Evolutionary conservation across 1,284 basidiomycete genomes (phyloP).

Genomic region (Neotropicomus parvogracilis): DNA sequence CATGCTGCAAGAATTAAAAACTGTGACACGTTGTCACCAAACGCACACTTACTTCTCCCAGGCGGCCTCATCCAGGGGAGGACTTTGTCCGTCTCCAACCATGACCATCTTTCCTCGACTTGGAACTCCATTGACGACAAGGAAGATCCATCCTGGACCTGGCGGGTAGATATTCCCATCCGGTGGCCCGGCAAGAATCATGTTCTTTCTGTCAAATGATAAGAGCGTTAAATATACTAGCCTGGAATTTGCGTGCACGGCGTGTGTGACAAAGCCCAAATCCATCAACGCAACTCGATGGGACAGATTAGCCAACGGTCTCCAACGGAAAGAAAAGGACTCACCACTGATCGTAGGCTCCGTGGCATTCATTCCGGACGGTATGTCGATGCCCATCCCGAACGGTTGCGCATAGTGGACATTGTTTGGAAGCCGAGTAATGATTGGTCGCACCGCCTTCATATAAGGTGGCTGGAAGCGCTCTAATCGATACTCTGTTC

Average conservation of each 20-base stretch:
- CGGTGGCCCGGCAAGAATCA: slow-evolving; percentile 58
- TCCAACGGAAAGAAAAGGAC: neutral
- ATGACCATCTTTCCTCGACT: slow-evolving; percentile 64
- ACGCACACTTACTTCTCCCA: slow-evolving; percentile 48
- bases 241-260: slow-evolving; percentile 76
- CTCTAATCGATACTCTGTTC: slow-evolving; percentile 79
- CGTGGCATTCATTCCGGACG: slow-evolving; percentile 20
- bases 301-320: slow-evolving; percentile 8
- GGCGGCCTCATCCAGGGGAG: slow-evolving; percentile 53
- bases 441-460: slow-evolving; percentile 50
- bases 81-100: slow-evolving; percentile 63
- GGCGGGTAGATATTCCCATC: slow-evolving; percentile 68
- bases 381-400: slow-evolving; percentile 40
- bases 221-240: slow-evolving; percentile 58
- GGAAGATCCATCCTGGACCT: slow-evolving; percentile 75
- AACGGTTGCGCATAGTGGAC: slow-evolving; percentile 48
- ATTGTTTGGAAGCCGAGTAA: slow-evolving; percentile 38
- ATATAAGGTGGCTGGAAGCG: slow-evolving; percentile 74
- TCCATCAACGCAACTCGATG: slow-evolving; percentile 71
- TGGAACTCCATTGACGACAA: slow-evolving; percentile 68
- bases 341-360: slow-evolving; percentile 37
- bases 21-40: slow-evolving; percentile 22
- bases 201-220: slow-evolving; percentile 33
- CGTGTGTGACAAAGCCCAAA: slow-evolving; percentile 73
- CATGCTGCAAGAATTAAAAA: slow-evolving; percentile 31